Conservation (phyloP, 108 stramenopile genomes). For the Bacterosira constricta region DNA sequence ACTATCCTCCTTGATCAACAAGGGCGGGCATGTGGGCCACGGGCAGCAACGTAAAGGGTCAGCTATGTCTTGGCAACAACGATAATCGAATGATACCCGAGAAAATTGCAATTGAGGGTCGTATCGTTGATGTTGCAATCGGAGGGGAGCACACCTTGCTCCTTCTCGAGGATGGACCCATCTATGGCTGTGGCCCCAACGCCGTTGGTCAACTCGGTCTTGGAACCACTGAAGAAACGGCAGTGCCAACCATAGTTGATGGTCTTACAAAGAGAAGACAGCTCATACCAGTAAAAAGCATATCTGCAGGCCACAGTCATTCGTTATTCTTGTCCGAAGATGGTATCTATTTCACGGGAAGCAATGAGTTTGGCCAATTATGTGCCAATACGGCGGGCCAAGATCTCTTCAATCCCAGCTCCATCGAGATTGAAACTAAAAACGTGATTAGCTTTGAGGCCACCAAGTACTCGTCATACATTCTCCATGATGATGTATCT, state of each 20-base stretch:
- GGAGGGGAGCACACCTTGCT: constrained; percentile 50
- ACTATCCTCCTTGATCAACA: constrained; percentile 33
- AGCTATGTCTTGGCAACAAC: constrained; percentile 29
- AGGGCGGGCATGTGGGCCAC: constrained; percentile 30
- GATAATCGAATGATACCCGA: constrained; percentile 21
- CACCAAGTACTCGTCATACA: constrained; percentile 26
- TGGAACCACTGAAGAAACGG: neutral
- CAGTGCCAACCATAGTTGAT: constrained; percentile 1
- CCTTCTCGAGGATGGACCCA: constrained; percentile 23
- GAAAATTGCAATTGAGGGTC: constrained; percentile 23
- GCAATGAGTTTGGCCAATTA: constrained; percentile 29
- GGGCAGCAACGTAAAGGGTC: constrained; percentile 26
- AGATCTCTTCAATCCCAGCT: constrained; percentile 7
- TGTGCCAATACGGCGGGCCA: neutral
- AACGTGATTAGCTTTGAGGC: constrained; percentile 22
- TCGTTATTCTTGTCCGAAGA: constrained; percentile 21
- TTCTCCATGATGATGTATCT: constrained; percentile 40
- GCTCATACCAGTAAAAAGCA: neutral
- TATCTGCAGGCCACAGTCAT: constrained; percentile 30
- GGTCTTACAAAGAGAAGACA: neutral
- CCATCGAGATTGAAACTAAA: constrained; percentile 1
- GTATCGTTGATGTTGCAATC: constrained; percentile 42
- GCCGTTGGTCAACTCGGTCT: constrained; percentile 45
- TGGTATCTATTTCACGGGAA: constrained; percentile 33
- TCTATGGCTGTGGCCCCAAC: constrained; percentile 47